Base-by-base conservation (phyloP, 257 asterid species). In the Anisodus tanguticus region DNA sequence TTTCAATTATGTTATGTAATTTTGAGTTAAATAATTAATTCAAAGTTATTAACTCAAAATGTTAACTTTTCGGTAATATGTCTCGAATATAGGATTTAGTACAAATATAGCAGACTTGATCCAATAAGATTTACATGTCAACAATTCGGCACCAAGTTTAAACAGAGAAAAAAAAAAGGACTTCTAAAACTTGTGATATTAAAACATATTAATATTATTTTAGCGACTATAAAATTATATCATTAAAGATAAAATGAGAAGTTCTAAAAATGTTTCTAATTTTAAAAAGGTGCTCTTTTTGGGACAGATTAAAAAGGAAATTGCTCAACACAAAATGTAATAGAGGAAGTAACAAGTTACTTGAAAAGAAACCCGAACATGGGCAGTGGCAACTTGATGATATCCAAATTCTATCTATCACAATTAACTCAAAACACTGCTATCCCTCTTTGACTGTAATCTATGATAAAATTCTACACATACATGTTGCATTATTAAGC, bases 391-490 rank as follows among this genome's bases (percentile, higher is more conserved):
- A 17, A 59, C 66, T 59, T 16, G 11, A 59, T 59, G 10, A 6
- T 3, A 1, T 77, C 16, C 66, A 77, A 77, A 6, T 26, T 26
- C 49, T 77, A 63, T 13, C 66, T 31, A 53, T 53, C 82, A 77
- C 31, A 77, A 54, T 53, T 77, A 12, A 53, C 64, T 53, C 64
- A 31, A 76, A 53, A 31, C 82, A 31, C 31, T 77, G 35, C 63
- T 9, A 26, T 3, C 49, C 64, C 49, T 77, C 82, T 53, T 13
- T 17, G 39, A 31, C 15, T 31, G 26, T 77, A 77, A 77, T 6
- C 49, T 53, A 53, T 26, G 47, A 53, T n/a, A 72, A 83, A 86
- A 83, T 87, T 76, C 80, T 83, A 83, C 85, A 82, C 53, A 9
- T 58, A 77, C 67, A 60, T 39, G 83, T 43, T 45, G 69, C 63